Conservation (phyloP, 768 basidiomycete species). For the Steccherinum ochraceum region DNA sequence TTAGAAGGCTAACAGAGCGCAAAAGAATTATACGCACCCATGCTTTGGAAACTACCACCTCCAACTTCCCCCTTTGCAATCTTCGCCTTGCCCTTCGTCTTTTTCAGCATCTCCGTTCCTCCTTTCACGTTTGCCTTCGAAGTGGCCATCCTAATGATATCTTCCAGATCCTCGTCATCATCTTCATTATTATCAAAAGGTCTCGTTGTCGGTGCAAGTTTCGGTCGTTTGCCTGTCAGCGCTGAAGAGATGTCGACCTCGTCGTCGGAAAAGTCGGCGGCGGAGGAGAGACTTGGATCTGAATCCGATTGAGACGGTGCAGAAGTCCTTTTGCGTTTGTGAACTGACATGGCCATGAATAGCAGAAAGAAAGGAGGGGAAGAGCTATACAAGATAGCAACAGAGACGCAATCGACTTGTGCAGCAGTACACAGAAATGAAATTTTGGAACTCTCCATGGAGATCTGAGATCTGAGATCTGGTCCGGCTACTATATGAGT, state of each 20-base stretch:
- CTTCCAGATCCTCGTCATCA: constrained; percentile 48
- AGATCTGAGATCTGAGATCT: no score
- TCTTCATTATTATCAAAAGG: constrained; percentile 26
- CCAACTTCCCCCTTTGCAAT: constrained; percentile 73
- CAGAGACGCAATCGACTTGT: no score
- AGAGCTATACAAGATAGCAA: no score
- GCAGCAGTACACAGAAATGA: no score
- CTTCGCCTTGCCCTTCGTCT: constrained; percentile 67
- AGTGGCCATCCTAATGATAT: constrained; percentile 65
- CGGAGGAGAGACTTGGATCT: neutral
- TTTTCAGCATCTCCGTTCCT: constrained; percentile 73
- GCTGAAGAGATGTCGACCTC: constrained; percentile 62
- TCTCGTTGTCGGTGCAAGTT: neutral
- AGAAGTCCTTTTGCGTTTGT: neutral
- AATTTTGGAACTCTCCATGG: no score
- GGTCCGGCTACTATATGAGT: no score
- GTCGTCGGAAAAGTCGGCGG: constrained; percentile 17
- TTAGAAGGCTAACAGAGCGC: constrained; percentile 3
- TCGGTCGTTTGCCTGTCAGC: constrained; percentile 41
- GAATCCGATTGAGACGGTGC: neutral
- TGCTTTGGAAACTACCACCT: constrained; percentile 93
- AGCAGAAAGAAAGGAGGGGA: no score
- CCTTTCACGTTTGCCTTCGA: constrained; percentile 65
- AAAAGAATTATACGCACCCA: constrained; percentile 53
- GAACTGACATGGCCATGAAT: neutral